Conservation (phyloP, 148 eudicot species). For the Talinum fruticosum region DNA sequence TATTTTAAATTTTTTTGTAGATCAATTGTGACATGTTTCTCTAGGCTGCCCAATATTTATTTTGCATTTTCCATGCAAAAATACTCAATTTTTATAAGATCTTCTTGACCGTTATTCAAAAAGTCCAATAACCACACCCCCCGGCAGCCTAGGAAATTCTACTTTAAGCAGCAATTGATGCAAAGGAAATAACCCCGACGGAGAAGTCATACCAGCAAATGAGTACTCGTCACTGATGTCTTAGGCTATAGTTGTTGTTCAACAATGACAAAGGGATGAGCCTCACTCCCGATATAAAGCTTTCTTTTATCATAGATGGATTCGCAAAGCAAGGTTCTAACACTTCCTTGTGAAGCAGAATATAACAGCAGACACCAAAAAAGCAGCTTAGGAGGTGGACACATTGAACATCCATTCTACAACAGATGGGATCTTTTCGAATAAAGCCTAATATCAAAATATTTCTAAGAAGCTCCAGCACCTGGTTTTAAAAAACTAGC, state of each 20-base stretch:
- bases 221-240: not conserved
- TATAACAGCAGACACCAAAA: not conserved
- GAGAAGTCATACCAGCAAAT: not conserved
- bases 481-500: too few relatives aligned
- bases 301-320: not conserved
- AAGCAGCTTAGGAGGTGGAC: not conserved
- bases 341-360: not conserved
- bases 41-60: not conserved
- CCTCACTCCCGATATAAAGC: not conserved
- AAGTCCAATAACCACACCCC: too few relatives aligned
- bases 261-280: too few relatives aligned
- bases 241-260: not conserved
- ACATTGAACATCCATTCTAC: not conserved
- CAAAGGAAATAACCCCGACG: not conserved
- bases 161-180: not conserved
- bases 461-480: too few relatives aligned
- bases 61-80: not conserved
- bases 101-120: not conserved
- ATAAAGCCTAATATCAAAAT: too few relatives aligned
- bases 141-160: not conserved
- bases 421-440: too few relatives aligned
- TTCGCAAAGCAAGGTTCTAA: not conserved
- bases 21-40: not conserved
- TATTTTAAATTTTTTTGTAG: too few relatives aligned
- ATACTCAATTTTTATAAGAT: not conserved